Evolutionary conservation across 2,329 filamentous ascomycete species (phyloP).

Genomic region (Cladophialophora yegresii): DNA sequence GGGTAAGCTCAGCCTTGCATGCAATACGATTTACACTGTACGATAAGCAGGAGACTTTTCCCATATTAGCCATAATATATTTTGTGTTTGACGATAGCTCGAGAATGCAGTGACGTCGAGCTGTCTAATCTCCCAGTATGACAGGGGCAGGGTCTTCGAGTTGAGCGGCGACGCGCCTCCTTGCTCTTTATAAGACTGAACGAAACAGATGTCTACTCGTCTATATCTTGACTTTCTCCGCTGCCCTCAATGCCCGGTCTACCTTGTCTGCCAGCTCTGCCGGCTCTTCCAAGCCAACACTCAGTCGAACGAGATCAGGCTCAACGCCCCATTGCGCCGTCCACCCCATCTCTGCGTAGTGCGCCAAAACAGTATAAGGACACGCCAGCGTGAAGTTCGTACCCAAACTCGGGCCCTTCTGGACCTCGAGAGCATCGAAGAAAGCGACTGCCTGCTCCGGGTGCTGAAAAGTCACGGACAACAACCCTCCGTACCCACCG

Average conservation of each 20-base stretch:
- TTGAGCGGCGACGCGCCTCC: constrained; percentile 23
- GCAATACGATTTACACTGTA: neutral
- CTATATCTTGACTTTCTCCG: constrained; percentile 20
- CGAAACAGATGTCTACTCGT: neutral
- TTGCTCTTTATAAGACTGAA: neutral
- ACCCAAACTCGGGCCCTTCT: constrained; percentile 91
- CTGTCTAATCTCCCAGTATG: neutral
- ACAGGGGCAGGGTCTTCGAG: constrained; percentile 13
- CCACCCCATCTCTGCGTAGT: constrained; percentile 93
- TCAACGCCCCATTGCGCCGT: constrained; percentile 75
- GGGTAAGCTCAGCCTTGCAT: constrained; percentile 6
- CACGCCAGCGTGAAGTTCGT: constrained; percentile 94
- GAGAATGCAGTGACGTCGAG: constrained; percentile 4
- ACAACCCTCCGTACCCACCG: constrained; percentile 85
- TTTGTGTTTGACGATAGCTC: neutral
- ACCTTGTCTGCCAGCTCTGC: constrained; percentile 66
- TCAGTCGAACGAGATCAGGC: constrained; percentile 76
- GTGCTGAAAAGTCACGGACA: constrained; percentile 78
- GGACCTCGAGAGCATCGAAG: constrained; percentile 80
- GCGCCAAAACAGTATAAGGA: constrained; percentile 87
- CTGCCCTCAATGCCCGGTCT: constrained; percentile 65
- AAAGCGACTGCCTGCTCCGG: constrained; percentile 74
- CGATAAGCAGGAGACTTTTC: neutral
- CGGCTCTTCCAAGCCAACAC: constrained; percentile 83
- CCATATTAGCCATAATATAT: neutral